A percentile compares a stretch with the other conserved stretches of the same genome.
phyloP scores from a whole-genome alignment of 768 basidiomycete species.

The Mycena sanguinolenta region DNA sequence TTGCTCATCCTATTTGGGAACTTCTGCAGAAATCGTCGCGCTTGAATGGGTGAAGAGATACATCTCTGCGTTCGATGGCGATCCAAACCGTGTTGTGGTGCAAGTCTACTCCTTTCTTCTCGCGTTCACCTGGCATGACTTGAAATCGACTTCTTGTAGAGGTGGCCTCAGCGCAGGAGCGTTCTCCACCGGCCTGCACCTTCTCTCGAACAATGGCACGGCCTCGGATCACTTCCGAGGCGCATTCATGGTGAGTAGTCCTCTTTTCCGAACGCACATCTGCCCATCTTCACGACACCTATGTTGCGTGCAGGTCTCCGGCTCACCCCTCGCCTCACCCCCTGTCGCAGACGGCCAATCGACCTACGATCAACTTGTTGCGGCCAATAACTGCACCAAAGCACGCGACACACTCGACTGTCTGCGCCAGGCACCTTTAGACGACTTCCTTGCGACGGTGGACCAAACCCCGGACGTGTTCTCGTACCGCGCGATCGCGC shows the following conservation, averaged over 20 bases:
- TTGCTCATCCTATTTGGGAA: too few species aligned
- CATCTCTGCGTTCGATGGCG: too few species aligned
- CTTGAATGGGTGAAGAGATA: too few species aligned
- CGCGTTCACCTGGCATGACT: too few species aligned
- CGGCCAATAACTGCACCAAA: slow-evolving; percentile 39
- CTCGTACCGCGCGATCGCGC: slow-evolving; percentile 43
- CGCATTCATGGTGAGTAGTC: slow-evolving; percentile 24
- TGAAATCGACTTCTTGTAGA: not conserved
- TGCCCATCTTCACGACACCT: too few species aligned
- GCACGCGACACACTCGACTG: slow-evolving; percentile 49
- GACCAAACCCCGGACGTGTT: slow-evolving; percentile 48
- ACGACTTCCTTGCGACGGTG: slow-evolving; percentile 47
- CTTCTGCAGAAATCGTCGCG: too few species aligned
- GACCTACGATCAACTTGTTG: too few species aligned
- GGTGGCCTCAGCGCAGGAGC: slow-evolving; percentile 29
- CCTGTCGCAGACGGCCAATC: too few species aligned
- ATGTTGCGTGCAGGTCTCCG: too few species aligned
- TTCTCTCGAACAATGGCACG: slow-evolving; percentile 17
- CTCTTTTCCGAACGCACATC: not conserved
- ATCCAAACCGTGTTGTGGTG: too few species aligned
- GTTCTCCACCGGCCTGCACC: slow-evolving; percentile 7
- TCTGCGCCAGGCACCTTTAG: slow-evolving; percentile 48
- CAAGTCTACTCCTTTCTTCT: too few species aligned
- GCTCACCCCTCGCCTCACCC: too few species aligned
- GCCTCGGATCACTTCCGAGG: slow-evolving; percentile 15